Conservation (phyloP, 192 early-diverging fungal genomes). For the Linnemannia exigua region DNA sequence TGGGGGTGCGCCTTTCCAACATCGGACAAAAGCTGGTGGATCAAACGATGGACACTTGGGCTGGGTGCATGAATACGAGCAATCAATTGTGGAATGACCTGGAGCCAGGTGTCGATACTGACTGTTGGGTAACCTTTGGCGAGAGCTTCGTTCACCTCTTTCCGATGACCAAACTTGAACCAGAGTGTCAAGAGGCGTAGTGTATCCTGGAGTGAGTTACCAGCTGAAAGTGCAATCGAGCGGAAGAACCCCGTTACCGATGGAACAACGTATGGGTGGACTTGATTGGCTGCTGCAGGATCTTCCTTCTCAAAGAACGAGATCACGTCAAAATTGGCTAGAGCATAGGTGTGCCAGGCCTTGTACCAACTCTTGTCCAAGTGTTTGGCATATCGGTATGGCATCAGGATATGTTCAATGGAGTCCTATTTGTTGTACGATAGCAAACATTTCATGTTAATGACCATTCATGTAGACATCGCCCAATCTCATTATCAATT, state of each 20-base stretch:
- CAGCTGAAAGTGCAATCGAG: conserved; percentile 91
- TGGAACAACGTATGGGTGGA: conserved; percentile 83
- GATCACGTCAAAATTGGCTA: conserved; percentile 92
- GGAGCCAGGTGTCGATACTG: conserved; percentile 94
- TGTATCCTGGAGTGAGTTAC: conserved; percentile 93
- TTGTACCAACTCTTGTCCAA: conserved; percentile 95
- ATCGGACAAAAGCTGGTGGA: conserved; percentile 90
- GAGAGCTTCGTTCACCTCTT: conserved; percentile 87
- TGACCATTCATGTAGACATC: neutral
- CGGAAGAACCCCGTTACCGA: conserved; percentile 93
- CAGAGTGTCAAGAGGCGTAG: conserved; percentile 92
- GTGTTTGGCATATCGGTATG: conserved; percentile 85
- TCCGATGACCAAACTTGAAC: conserved; percentile 95
- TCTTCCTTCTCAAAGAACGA: conserved; percentile 72
- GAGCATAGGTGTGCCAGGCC: conserved; percentile 97
- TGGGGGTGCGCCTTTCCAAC: conserved; percentile 96
- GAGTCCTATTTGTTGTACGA: conserved; percentile 52
- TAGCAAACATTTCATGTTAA: neutral
- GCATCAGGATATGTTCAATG: conserved; percentile 79
- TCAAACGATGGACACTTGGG: conserved; percentile 84
- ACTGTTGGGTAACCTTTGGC: conserved; percentile 85
- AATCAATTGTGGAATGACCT: conserved; percentile 99
- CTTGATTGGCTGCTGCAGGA: conserved; percentile 7
- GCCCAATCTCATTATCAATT: neutral
- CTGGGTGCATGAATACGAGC: conserved; percentile 91